Evolutionary conservation across 805 yeast genomes (phyloP), one percentile per base, ranked within the genome.

Genomic region (Saturnispora mendoncae): DNA sequence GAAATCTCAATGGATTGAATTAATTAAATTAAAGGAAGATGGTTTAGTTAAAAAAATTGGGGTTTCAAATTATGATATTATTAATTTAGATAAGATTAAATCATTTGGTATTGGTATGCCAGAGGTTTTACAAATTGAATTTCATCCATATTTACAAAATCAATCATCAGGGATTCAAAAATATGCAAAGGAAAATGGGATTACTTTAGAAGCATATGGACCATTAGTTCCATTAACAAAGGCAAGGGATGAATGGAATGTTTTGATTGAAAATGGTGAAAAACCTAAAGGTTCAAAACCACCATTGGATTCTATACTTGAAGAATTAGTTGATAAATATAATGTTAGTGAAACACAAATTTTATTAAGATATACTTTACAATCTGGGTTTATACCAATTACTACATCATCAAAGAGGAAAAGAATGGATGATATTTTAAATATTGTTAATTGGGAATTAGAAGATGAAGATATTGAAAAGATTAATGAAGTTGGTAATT

Each of bases 61-160:
- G 38, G 80, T 79, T 34, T 78, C 84, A 5, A 79, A 78, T 52
- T 78, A 74, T 49, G 52, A 69, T 8, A 66, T 66, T 3, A 63
- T 62, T 24, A 68, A 70, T 45, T 56, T 78, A 42, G 58, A 75
- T 46, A 51, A 56, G 34, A 51, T 79, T 13, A 52, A 71, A 36
- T 57, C 63, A 13, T 34, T 46, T 29, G 64, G 66, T 15, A 57
- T 61, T 41, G 50, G 67, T 32, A 61, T 62, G 46, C 85, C 86
- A 2, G 68, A 60, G 34, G 76, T 76, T 13, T 71, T 77, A 54
- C 86, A 80, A 58, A 71, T 80, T 46, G 85, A 80, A 56, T 78
- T 65, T 57, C 78, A 73, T 55, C 78, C 84, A 0, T 73, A 74
- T 52, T 65, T 78, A 49, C 84, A 77, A 50, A 61, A 68, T 46